phyloP scores from a whole-genome alignment of 129 eudicot genomes.

The Saussurea involucrata region DNA sequence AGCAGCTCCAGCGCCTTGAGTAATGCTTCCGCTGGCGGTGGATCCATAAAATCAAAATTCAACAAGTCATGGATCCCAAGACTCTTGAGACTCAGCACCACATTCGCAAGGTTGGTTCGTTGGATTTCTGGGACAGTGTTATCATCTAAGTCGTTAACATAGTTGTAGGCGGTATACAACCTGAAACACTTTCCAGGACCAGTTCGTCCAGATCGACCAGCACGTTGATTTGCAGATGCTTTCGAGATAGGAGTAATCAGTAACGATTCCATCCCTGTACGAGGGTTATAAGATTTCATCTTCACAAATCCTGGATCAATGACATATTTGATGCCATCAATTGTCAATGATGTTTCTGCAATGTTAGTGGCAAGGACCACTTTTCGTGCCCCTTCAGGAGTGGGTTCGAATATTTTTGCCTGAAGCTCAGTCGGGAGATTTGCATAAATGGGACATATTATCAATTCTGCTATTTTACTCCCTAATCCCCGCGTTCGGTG shows the following conservation, averaged over 20 bases:
- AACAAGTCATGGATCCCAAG: slow-evolving; percentile 88
- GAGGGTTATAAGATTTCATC: slow-evolving; percentile 94
- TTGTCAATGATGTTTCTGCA: slow-evolving; percentile 92
- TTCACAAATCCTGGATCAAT: slow-evolving; percentile 91
- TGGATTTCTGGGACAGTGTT: slow-evolving; percentile 96
- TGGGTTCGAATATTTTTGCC: slow-evolving; percentile 80
- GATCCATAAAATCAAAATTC: slow-evolving; percentile 95
- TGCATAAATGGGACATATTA: slow-evolving; percentile 91
- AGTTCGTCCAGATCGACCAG: slow-evolving; percentile 97
- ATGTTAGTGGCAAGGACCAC: slow-evolving; percentile 96
- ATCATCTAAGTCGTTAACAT: slow-evolving; percentile 77
- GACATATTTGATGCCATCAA: slow-evolving; percentile 91
- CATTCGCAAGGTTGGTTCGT: slow-evolving; percentile 91
- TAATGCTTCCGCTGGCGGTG: slow-evolving; percentile 92
- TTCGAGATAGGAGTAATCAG: slow-evolving; percentile 83
- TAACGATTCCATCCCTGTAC: slow-evolving; percentile 95
- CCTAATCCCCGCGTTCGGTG: slow-evolving; percentile 84
- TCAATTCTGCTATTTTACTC: slow-evolving; percentile 82
- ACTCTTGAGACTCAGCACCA: slow-evolving; percentile 79
- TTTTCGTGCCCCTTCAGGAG: slow-evolving; percentile 93
- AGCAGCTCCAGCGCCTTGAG: slow-evolving; percentile 83
- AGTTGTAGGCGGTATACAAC: slow-evolving; percentile 80
- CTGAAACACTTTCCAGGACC: slow-evolving; percentile 91
- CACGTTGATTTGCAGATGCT: slow-evolving; percentile 96
- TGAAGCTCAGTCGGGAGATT: slow-evolving; percentile 90